Evolutionary conservation across 176 grass and related monocot species (phyloP).

Genomic region (Oryza officinalis): DNA sequence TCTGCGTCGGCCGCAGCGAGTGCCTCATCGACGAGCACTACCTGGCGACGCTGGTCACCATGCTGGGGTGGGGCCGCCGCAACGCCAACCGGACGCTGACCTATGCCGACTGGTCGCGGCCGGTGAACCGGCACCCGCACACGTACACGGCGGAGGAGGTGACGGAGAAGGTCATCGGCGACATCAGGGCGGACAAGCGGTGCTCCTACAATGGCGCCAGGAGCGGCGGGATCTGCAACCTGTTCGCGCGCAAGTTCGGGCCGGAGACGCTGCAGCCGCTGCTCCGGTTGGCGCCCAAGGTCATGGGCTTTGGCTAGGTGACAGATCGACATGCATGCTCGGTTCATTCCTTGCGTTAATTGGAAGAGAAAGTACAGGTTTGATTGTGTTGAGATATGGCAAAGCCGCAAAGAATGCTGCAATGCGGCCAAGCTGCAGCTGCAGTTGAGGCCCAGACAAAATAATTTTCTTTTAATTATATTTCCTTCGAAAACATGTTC

Average conservation of each 20-base stretch:
- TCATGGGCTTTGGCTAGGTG: slow-evolving; percentile 50
- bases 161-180: slow-evolving; percentile 51
- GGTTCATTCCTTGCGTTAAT: not conserved
- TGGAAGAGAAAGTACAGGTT: not conserved
- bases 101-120: slow-evolving; percentile 69
- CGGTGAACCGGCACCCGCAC: slow-evolving; percentile 59
- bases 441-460: no score
- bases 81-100: slow-evolving; percentile 68
- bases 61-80: slow-evolving; percentile 24
- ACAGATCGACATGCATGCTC: not conserved
- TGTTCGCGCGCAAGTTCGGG: slow-evolving; percentile 67
- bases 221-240: slow-evolving; percentile 56
- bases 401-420: no score
- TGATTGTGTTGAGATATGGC: no score
- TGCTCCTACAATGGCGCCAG: slow-evolving; percentile 54
- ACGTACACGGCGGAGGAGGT: slow-evolving; percentile 23
- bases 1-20: slow-evolving; percentile 45
- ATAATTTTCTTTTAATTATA: no score
- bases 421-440: no score
- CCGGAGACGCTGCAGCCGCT: slow-evolving; percentile 54
- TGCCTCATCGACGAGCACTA: slow-evolving; percentile 80
- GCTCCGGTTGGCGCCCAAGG: slow-evolving; percentile 51
- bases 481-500: no score
- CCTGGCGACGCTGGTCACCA: slow-evolving; percentile 59
- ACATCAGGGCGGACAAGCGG: slow-evolving; percentile 31